Percentiles rank a stretch among this genome's conserved stretches.
Evolutionary conservation across 2,329 filamentous ascomycete genomes (phyloP).

Genomic region (Colletotrichum sp.): DNA sequence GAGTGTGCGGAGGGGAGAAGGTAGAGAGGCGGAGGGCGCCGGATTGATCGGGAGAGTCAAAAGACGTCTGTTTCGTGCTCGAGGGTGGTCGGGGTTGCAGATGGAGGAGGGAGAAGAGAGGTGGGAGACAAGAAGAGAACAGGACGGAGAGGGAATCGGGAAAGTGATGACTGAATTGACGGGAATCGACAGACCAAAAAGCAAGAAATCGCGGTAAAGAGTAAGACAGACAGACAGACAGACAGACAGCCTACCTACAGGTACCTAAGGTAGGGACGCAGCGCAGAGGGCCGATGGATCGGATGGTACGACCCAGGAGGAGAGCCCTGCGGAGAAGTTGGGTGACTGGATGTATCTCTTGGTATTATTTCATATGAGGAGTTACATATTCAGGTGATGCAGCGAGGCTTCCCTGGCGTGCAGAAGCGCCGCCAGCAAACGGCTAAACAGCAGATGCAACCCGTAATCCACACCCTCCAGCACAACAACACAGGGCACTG

Average conservation of each 20-base stretch:
- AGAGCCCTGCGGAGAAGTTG: not conserved
- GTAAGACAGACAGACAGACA: not conserved
- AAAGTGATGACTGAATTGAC: conserved; percentile 11
- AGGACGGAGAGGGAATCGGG: not conserved
- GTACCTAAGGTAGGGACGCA: not conserved
- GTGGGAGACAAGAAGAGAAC: not conserved
- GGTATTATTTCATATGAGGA: not conserved
- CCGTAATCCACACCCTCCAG: not conserved
- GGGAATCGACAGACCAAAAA: conserved; percentile 15
- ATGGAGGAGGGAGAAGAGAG: not conserved
- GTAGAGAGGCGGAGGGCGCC: not conserved
- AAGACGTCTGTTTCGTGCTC: not conserved
- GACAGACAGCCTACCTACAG: not conserved
- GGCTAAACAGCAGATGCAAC: not conserved
- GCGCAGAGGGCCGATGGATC: conserved; percentile 2
- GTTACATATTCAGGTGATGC: not conserved
- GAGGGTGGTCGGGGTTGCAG: not conserved
- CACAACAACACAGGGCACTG: not conserved
- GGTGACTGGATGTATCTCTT: not conserved
- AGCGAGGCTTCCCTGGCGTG: not conserved
- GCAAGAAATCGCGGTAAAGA: conserved; percentile 12
- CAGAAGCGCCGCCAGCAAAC: conserved; percentile 13
- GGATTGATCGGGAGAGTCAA: not conserved
- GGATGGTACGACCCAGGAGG: conserved; percentile 8
- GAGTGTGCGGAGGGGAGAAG: not conserved